Evolutionary conservation across 179 eudicot genomes (phyloP), one percentile per base, ranked within the genome.

Genomic region (Sideroxylon spinosum): DNA sequence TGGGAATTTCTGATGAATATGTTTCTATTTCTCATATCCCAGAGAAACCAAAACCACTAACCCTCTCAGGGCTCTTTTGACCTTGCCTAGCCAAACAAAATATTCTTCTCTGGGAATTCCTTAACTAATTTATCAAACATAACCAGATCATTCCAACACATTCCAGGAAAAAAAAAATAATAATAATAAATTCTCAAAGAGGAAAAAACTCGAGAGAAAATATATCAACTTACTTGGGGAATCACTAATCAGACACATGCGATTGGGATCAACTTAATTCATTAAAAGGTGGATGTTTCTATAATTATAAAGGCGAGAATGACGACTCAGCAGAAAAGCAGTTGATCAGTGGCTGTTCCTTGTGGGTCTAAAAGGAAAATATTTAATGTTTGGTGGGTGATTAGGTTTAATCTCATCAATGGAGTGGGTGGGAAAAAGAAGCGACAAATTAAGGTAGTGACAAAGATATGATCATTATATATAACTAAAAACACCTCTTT

Each of bases 401-500:
- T 73, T 75, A 26, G 72, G 73, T 64, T 66, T 52, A 22, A 55
- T 49, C 12, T 66, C 32, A n/a, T 5, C 64, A 28, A 23, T 76
- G 73, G 73, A 66, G 73, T 66, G 73, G 79, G 79, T 76, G 52
- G n/a, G 73, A 67, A 76, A 48, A 1, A 53, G 64, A 76, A 48
- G 0, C 32, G 2, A 23, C 53, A 25, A 64, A 50, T 13, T 76
- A 3, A 17, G 29, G 12, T 12, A 16, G 55, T 22, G 68, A 44
- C 68, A 7, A 7, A 76, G 0, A 19, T n/a, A 20, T 25, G 26
- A 76, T 37, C 44, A 37, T 37, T 37, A 29, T 29, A n/a, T n/a
- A n/a, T n/a, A n/a, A n/a, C n/a, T n/a, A n/a, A n/a, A n/a, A n/a
- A n/a, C n/a, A n/a, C n/a, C 44, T 1, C 2, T 37, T 37, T 37